Base-by-base conservation (phyloP, 805 yeast species). In the Ogataea pilisensis region DNA sequence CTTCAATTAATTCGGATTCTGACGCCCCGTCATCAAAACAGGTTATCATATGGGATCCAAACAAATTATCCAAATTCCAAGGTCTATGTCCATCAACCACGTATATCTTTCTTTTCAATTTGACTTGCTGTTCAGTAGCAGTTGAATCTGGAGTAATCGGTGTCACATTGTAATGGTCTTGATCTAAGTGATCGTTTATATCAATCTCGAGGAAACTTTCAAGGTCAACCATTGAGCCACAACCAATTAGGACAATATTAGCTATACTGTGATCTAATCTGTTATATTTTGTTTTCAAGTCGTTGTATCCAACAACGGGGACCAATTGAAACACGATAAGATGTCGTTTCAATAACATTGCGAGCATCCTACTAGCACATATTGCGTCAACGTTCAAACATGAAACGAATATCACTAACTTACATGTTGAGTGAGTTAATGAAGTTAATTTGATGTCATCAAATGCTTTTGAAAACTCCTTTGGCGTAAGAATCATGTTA, bases 61-160 rank as follows among this genome's bases (percentile, higher is more conserved):
- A 90, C 35, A 93, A 55, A 57, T 93, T 93, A 59, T 90, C 96
- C 48, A 93, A 67, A 63, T 90, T 90, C 98, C 99, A 93, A 4
- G 99, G 99, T 48, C 98, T 69, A 49, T 85, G 93, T 3, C 95
- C 89, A 63, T 93, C 99, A 41, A 93, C 72, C 9, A 95, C 76
- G 54, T 87, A 95, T 2, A 91, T 75, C 42, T 72, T 77, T 48
- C 93, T 72, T 35, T 65, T 73, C 31, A 72, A 58, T 34, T 59
- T 55, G 26, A 67, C 46, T 17, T 59, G 58, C 13, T 49, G 35
- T 27, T 53, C 63, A 27, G 53, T 57, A n/a, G 53, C 34, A 19
- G 61, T 33, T 46, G 57, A 50, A 14, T 51, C 57, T 9, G 57
- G 55, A 19, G 57, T 52, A 9, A 52, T 48, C 8, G 52, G 50